Conservation (phyloP, 345 rosid species). For the Theobroma cacao region DNA sequence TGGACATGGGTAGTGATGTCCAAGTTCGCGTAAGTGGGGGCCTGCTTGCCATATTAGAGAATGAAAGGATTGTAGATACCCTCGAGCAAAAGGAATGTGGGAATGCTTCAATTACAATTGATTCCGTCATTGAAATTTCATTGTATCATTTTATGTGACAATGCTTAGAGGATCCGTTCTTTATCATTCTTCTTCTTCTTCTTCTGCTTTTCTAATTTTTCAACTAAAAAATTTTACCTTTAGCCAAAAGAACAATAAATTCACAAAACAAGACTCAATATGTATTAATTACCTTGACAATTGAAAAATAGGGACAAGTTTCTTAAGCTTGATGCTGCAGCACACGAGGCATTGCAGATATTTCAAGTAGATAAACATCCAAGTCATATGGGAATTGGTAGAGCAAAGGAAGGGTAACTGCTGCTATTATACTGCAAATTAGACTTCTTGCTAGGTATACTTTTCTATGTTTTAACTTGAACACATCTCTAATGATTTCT, state of each 20-base stretch:
- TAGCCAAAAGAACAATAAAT: neutral
- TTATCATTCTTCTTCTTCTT: neutral
- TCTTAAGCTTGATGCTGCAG: conserved; percentile 90
- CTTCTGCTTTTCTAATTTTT: neutral
- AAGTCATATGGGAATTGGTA: conserved; percentile 98
- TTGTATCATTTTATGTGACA: conserved; percentile 55
- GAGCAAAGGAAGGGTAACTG: conserved; percentile 96
- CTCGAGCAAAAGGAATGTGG: conserved; percentile 81
- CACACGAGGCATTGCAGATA: conserved; percentile 92
- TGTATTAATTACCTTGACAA: conserved; percentile 41
- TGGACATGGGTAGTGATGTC: conserved; percentile 88
- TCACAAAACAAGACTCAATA: conserved; percentile 5
- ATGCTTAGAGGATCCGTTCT: conserved; percentile 4
- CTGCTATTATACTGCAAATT: conserved; percentile 1
- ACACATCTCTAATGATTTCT: conserved; percentile 29
- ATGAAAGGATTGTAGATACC: conserved; percentile 81
- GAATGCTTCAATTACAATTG: conserved; percentile 69
- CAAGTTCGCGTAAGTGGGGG: conserved; percentile 96
- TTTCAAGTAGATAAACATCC: conserved; percentile 96
- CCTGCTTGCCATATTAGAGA: conserved; percentile 94
- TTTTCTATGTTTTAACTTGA: conserved; percentile 4
- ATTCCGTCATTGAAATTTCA: conserved; percentile 72
- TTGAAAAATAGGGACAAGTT: conserved; percentile 57
- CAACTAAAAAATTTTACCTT: no score
- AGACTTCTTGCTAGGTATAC: conserved; percentile 3